Evolutionary conservation across 805 yeast genomes (phyloP), one percentile per base, ranked within the genome.

Genomic region (Brettanomyces bruxellensis): DNA sequence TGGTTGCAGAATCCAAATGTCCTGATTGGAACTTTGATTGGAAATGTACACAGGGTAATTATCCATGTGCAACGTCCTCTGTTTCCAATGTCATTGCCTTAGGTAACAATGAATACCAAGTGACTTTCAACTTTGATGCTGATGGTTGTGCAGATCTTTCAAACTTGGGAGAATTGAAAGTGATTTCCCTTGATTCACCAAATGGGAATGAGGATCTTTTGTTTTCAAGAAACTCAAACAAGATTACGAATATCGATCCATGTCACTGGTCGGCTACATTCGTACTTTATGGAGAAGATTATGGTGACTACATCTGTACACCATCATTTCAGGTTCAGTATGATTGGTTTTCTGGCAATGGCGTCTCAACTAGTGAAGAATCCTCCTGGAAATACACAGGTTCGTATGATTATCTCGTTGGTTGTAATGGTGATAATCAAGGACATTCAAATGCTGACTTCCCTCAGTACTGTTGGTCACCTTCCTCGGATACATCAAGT

Each of bases 261-360:
- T 49, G 56, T 11, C 52, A 53, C 23, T 60, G 51, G 53, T 50
- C 52, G 7, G 54, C 55, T 13, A 51, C 55, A 5, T 51, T 60
- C 43, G 46, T 48, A 38, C 55, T 58, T 13, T 48, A 56, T 34
- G 58, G 53, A 28, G 41, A 41, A 18, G 44, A 41, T 7, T 40
- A 44, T 34, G 46, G 48, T 13, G 47, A 51, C 34, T 34, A 40
- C 22, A 43, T 47, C 24, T 51, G 53, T 49, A 51, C 56, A 52
- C 51, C 52, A 11, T 36, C 45, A 25, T 59, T 58, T 48, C 57
- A 57, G 45, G 56, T 59, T 40, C 64, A 60, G 44, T 59, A 49
- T 43, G 65, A 59, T 35, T 59, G 61, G 52, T 47, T 50, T 24
- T 57, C 58, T 30, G 57, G 55, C 18, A 46, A 37, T 18, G 53